A percentile compares a stretch with the other conserved stretches of the same genome.
Evolutionary conservation across 208 protist genomes (phyloP).

Genomic region (Endotrypanum monterogeii): DNA sequence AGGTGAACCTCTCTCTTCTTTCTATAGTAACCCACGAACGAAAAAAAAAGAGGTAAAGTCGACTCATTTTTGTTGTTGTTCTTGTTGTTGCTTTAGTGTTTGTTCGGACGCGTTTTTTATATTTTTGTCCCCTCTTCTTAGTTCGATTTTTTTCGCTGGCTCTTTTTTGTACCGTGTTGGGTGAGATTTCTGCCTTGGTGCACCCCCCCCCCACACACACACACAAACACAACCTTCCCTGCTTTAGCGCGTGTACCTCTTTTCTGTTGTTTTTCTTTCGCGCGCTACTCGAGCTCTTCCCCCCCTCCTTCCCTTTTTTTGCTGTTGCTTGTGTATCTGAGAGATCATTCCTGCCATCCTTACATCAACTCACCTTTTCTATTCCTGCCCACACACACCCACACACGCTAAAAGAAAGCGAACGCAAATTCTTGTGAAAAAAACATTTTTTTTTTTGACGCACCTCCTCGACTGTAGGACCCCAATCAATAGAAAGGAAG

Average conservation of each 20-base stretch:
- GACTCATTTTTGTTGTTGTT: not conserved
- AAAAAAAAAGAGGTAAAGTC: not conserved
- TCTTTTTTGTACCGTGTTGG: not conserved
- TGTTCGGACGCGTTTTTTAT: not conserved
- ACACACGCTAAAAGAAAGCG: not conserved
- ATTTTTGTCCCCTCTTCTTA: not conserved
- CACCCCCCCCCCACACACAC: too few species aligned
- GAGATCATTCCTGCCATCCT: not conserved
- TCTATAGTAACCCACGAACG: too few species aligned
- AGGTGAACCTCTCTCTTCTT: too few species aligned
- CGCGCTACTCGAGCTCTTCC: not conserved
- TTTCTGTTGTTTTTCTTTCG: not conserved
- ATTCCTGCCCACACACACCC: not conserved
- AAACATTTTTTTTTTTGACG: not conserved
- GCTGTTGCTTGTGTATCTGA: not conserved
- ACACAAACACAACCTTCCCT: too few species aligned
- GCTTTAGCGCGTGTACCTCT: too few species aligned
- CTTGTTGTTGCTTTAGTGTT: constrained; percentile 7
- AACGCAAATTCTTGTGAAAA: not conserved
- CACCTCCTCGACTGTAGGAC: not conserved
- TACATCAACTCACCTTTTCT: not conserved
- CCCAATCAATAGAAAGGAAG: constrained; percentile 1
- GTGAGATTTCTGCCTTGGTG: not conserved
- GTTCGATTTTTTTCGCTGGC: not conserved
- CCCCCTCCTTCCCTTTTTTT: not conserved